A percentile compares a stretch with the other conserved stretches of the same genome.
Conservation (phyloP, 2,329 filamentous ascomycete genomes). For the Hypoxylon sp. region DNA sequence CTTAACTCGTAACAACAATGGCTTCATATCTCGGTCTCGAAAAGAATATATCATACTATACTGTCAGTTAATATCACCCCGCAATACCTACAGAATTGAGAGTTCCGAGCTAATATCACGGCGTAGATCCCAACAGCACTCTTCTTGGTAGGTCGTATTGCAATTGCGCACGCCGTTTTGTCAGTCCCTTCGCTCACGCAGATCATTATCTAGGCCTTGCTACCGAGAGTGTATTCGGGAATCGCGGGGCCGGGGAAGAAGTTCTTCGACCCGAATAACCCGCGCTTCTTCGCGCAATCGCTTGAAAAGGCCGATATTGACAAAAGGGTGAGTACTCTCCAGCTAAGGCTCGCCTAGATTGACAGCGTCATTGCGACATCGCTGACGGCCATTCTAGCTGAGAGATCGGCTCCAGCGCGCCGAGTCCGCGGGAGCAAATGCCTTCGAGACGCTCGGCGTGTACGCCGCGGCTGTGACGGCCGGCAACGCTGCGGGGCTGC, state of each 20-base stretch:
- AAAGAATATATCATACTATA: slow-evolving; percentile 55
- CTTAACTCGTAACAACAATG: slow-evolving; percentile 40
- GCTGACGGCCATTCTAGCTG: slow-evolving; percentile 35
- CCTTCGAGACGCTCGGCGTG: slow-evolving; percentile 52
- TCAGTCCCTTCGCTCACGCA: slow-evolving; percentile 3
- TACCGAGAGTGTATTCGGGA: slow-evolving; percentile 51
- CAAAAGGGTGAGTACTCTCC: slow-evolving; percentile 46
- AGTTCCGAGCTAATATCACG: slow-evolving; percentile 21
- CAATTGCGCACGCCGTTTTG: neutral
- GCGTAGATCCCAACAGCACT: slow-evolving; percentile 50
- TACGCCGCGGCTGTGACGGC: slow-evolving; percentile 52
- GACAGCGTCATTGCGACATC: neutral
- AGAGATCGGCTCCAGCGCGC: slow-evolving; percentile 47
- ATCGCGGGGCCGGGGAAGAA: slow-evolving; percentile 51
- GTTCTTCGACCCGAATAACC: slow-evolving; percentile 50
- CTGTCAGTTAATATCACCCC: slow-evolving; percentile 42
- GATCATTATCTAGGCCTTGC: slow-evolving; percentile 40
- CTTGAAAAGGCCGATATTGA: slow-evolving; percentile 50
- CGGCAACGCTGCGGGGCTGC: slow-evolving; percentile 48
- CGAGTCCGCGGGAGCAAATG: slow-evolving; percentile 51
- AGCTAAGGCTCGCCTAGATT: neutral
- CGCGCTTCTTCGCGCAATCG: slow-evolving; percentile 45
- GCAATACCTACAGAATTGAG: neutral
- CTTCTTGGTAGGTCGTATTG: slow-evolving; percentile 40
- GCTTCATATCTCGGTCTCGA: slow-evolving; percentile 48